Conservation (phyloP, 257 asterid genomes). For the Nicotiana otophora region DNA sequence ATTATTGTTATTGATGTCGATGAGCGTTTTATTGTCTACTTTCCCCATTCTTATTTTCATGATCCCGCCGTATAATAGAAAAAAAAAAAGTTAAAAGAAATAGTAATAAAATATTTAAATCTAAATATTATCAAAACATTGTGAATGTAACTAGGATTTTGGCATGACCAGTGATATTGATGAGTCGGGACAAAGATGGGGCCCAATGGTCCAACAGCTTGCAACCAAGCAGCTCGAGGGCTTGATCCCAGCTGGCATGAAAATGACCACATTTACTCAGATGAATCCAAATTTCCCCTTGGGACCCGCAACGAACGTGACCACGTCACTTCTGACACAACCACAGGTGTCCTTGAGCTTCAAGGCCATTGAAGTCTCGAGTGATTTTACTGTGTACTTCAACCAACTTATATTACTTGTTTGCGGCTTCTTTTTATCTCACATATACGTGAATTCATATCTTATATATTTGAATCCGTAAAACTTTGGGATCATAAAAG, state of each 20-base stretch:
- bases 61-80: neutral
- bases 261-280: slow-evolving; percentile 2
- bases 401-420: no score
- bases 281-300: slow-evolving; percentile 13
- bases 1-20: neutral
- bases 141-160: neutral
- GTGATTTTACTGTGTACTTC: no score
- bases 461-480: no score
- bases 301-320: slow-evolving; percentile 47
- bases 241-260: slow-evolving; percentile 7
- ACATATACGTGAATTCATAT: no score
- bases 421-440: no score
- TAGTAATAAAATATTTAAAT: no score
- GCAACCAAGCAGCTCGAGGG: neutral
- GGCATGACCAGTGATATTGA: neutral
- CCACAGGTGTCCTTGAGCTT: slow-evolving; percentile 34
- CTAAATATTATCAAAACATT: neutral
- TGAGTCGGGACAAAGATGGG: slow-evolving; percentile 6
- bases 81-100: neutral
- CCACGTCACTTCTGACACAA: slow-evolving; percentile 50
- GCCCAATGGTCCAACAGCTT: neutral
- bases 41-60: neutral
- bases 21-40: neutral
- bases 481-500: no score
- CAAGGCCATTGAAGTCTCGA: slow-evolving; percentile 10